These are phyloP conservation scores for Vaccinium macrocarpon DNA, from an alignment of 148 eudicot genomes.

Conservation along the genomic window DNA sequence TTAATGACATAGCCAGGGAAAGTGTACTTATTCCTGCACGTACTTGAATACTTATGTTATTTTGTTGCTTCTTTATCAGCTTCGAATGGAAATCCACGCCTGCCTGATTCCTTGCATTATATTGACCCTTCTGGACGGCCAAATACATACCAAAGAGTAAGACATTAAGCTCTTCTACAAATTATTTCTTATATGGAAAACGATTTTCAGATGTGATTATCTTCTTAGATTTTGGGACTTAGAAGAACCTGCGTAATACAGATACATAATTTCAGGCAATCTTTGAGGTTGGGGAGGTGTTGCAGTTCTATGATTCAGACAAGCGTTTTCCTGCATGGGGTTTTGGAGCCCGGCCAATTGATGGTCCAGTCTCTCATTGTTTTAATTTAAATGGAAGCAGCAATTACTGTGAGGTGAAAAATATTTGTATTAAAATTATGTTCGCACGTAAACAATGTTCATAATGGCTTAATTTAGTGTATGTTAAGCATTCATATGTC, in stretches of 20 bases:
- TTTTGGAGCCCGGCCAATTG: slow-evolving; percentile 98
- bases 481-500: neutral
- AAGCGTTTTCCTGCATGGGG: slow-evolving; percentile 97
- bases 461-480: slow-evolving; percentile 3
- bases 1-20: neutral
- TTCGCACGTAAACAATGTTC: neutral
- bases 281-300: slow-evolving; percentile 79
- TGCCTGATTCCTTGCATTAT: slow-evolving; percentile 95
- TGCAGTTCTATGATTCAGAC: slow-evolving; percentile 95
- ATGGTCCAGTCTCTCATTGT: slow-evolving; percentile 98
- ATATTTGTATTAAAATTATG: neutral
- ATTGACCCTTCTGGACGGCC: slow-evolving; percentile 97
- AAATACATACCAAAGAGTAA: slow-evolving; percentile 95
- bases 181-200: neutral
- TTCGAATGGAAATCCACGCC: slow-evolving; percentile 99
- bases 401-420: slow-evolving; percentile 76
- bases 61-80: slow-evolving; percentile 51
- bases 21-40: neutral
- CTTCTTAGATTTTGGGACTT: neutral
- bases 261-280: slow-evolving; percentile 60
- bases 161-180: slow-evolving; percentile 14
- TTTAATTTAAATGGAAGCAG: slow-evolving; percentile 97
- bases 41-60: slow-evolving; percentile 12
- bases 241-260: slow-evolving; percentile 11
- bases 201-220: slow-evolving; percentile 11